Conservation (phyloP, 2,329 filamentous ascomycete genomes). For the Colletotrichum coccodes region DNA sequence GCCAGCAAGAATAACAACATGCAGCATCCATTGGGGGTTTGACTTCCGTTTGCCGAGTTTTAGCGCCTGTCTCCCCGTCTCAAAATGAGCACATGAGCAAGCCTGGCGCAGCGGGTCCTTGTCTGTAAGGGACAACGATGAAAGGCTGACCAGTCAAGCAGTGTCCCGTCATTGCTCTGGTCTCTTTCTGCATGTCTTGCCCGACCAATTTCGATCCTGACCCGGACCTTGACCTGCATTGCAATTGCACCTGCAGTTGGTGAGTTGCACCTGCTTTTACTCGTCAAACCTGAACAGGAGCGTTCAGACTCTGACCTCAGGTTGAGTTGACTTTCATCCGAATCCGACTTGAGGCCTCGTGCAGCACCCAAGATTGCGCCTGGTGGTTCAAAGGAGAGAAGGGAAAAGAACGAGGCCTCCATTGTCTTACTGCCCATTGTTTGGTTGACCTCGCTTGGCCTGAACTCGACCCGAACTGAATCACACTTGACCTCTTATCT, state of each 20-base stretch:
- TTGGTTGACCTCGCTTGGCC: background rate
- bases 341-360: background rate
- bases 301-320: background rate
- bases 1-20: background rate
- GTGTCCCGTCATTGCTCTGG: slow-evolving; percentile 4
- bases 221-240: background rate
- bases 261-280: background rate
- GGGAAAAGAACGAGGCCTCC: background rate
- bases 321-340: background rate
- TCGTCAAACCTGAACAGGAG: background rate
- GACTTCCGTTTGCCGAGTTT: slow-evolving; percentile 50
- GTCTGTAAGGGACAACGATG: slow-evolving; percentile 24
- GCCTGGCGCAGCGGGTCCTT: slow-evolving; percentile 52
- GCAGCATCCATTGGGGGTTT: slow-evolving; percentile 32
- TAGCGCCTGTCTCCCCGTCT: slow-evolving; percentile 52
- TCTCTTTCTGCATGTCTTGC: background rate
- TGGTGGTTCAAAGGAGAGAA: background rate
- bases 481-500: background rate
- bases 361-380: background rate
- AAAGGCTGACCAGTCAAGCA: slow-evolving; percentile 28
- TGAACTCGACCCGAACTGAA: background rate
- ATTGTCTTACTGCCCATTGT: background rate
- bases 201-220: background rate
- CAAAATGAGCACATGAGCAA: slow-evolving; percentile 59
- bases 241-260: background rate